These are phyloP conservation scores for Apocynum venetum DNA, from an alignment of 257 asterid species.

Conservation along the genomic window DNA sequence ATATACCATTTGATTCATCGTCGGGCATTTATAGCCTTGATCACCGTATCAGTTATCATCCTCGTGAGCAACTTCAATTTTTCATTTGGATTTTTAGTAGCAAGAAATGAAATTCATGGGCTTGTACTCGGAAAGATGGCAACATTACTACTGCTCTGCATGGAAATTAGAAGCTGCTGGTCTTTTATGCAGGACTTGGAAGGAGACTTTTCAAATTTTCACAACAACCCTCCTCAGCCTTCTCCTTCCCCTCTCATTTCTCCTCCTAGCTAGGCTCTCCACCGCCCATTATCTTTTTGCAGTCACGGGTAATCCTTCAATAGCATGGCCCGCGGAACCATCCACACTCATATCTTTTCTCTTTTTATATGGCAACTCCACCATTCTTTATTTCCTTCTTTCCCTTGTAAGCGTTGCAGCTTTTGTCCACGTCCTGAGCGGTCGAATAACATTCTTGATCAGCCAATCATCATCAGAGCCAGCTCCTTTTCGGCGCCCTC, in stretches of 20 bases:
- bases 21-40: not conserved
- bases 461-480: conserved; percentile 13
- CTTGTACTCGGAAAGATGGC: conserved; percentile 9
- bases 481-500: conserved; percentile 2
- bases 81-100: too few species aligned
- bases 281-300: conserved; percentile 46
- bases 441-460: not conserved
- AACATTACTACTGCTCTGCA: not conserved
- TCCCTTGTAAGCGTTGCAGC: conserved; percentile 38
- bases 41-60: too few species aligned
- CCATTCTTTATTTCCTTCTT: conserved; percentile 44
- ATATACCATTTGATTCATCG: not conserved
- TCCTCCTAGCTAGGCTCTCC: conserved; percentile 65
- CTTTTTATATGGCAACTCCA: conserved; percentile 31
- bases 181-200: conserved; percentile 14
- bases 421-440: conserved; percentile 40
- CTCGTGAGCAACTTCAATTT: not conserved
- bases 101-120: conserved; percentile 19
- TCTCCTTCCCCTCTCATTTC: conserved; percentile 79
- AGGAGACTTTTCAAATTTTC: conserved; percentile 39
- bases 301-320: conserved; percentile 22
- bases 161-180: not conserved
- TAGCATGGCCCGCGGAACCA: not conserved
- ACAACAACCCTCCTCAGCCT: conserved; percentile 61
- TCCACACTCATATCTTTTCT: conserved; percentile 21